Evolutionary conservation across 495 filamentous ascomycete species (phyloP).

Genomic region (Xylaria bambusicola): DNA sequence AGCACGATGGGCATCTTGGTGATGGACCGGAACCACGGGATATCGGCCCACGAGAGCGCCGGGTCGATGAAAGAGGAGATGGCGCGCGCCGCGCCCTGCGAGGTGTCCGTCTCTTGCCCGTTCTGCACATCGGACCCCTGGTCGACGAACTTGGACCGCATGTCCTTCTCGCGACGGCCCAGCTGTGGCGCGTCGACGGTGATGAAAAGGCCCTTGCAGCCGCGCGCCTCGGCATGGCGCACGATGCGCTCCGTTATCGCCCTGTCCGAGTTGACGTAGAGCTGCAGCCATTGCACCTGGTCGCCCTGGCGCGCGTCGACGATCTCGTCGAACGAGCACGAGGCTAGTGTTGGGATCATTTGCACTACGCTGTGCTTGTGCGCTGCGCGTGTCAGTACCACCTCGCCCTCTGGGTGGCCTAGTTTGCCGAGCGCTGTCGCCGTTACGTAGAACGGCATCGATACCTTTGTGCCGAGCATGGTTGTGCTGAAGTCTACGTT

Average conservation of each 20-base stretch:
- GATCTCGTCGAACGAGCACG: slow-evolving; percentile 97
- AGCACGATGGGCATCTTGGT: slow-evolving; percentile 96
- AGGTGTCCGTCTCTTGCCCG: slow-evolving; percentile 72
- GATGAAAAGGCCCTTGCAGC: slow-evolving; percentile 96
- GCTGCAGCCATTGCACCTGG: slow-evolving; percentile 94
- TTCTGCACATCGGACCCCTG: slow-evolving; percentile 80
- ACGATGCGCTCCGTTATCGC: slow-evolving; percentile 88
- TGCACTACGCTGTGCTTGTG: slow-evolving; percentile 85
- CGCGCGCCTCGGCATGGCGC: slow-evolving; percentile 84
- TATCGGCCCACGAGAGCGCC: slow-evolving; percentile 84
- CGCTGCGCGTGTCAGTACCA: slow-evolving; percentile 82
- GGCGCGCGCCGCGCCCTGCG: slow-evolving; percentile 84
- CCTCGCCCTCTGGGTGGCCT: slow-evolving; percentile 85
- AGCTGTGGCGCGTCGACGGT: slow-evolving; percentile 97
- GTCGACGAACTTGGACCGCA: slow-evolving; percentile 92
- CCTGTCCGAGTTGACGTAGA: slow-evolving; percentile 98
- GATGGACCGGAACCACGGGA: slow-evolving; percentile 89
- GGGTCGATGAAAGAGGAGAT: slow-evolving; percentile 98
- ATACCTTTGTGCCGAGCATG: slow-evolving; percentile 84
- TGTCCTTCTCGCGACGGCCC: slow-evolving; percentile 90
- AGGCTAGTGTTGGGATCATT: slow-evolving; percentile 98
- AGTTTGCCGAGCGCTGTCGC: slow-evolving; percentile 92
- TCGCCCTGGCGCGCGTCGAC: slow-evolving; percentile 76
- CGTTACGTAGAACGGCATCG: slow-evolving; percentile 88
- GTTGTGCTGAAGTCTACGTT: slow-evolving; percentile 81